Evolutionary conservation across 2,329 filamentous ascomycete species (phyloP).

Genomic region (Monosporascus cannonballus): DNA sequence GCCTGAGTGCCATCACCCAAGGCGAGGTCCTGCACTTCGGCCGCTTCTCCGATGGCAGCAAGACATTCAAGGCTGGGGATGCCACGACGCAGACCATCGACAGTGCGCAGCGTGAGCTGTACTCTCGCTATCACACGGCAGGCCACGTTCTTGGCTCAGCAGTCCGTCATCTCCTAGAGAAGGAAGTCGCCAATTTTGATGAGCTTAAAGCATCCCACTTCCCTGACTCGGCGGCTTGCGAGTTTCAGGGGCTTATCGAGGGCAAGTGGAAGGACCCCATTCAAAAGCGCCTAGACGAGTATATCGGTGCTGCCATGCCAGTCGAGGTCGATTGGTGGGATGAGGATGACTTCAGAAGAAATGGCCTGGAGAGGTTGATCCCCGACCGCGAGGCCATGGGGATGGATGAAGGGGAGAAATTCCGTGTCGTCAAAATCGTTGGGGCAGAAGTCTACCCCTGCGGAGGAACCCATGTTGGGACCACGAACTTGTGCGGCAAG

Average conservation of each 20-base stretch:
- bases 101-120: constrained; percentile 50
- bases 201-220: constrained; percentile 70
- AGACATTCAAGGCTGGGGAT: constrained; percentile 34
- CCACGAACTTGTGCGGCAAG: constrained; percentile 51
- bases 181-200: constrained; percentile 46
- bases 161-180: constrained; percentile 51
- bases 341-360: constrained; percentile 51
- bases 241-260: constrained; percentile 63
- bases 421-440: constrained; percentile 63
- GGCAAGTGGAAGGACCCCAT: constrained; percentile 56
- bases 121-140: constrained; percentile 66
- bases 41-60: constrained; percentile 33
- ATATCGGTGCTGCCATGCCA: constrained; percentile 47
- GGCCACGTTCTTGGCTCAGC: constrained; percentile 67
- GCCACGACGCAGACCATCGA: constrained; percentile 54
- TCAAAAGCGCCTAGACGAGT: constrained; percentile 55
- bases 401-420: constrained; percentile 42
- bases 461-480: constrained; percentile 66
- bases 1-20: constrained; percentile 43
- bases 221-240: constrained; percentile 59
- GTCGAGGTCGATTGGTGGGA: constrained; percentile 64
- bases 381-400: constrained; percentile 38
- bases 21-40: constrained; percentile 62
- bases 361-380: constrained; percentile 49
- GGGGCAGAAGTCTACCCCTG: constrained; percentile 67